A percentile compares a stretch with the other conserved stretches of the same genome.
Evolutionary conservation across 768 basidiomycete genomes (phyloP).

Genomic region (Leccinum subgranulosum): DNA sequence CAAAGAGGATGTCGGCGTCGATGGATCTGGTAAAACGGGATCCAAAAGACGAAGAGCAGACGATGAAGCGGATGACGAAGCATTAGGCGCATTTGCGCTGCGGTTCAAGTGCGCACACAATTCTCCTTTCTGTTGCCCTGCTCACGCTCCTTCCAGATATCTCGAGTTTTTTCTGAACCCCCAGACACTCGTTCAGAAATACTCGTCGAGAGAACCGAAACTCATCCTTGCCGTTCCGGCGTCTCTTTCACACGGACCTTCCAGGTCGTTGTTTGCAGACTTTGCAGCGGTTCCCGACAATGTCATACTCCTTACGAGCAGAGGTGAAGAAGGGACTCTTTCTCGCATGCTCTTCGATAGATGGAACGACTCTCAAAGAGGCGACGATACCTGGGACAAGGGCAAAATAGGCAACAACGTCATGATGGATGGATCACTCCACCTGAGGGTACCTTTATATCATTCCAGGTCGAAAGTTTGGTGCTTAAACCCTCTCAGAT

Average conservation of each 20-base stretch:
- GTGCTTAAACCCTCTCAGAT: constrained; percentile 47
- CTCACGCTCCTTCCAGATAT: constrained; percentile 49
- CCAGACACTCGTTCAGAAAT: constrained; percentile 72
- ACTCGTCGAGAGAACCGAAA: constrained; percentile 87
- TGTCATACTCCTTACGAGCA: constrained; percentile 80
- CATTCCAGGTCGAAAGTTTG: neutral
- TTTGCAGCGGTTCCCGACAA: constrained; percentile 84
- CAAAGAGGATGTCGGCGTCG: constrained; percentile 88
- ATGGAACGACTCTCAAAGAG: constrained; percentile 84
- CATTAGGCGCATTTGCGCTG: constrained; percentile 79
- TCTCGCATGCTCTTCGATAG: constrained; percentile 74
- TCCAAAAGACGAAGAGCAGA: constrained; percentile 55
- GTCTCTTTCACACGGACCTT: constrained; percentile 89
- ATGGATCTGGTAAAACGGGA: constrained; percentile 53
- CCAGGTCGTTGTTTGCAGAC: constrained; percentile 79
- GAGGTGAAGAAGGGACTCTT: constrained; percentile 78
- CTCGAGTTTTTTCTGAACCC: constrained; percentile 90
- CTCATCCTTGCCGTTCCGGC: constrained; percentile 92
- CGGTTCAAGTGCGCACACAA: constrained; percentile 75
- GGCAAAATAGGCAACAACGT: constrained; percentile 86
- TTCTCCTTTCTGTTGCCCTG: neutral
- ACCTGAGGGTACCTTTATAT: constrained; percentile 52
- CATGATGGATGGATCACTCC: constrained; percentile 71
- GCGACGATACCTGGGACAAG: constrained; percentile 81
- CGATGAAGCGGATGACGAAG: constrained; percentile 77